phyloP scores from a whole-genome alignment of 176 grass and related monocot genomes.

The Eremochloa ophiuroides region DNA sequence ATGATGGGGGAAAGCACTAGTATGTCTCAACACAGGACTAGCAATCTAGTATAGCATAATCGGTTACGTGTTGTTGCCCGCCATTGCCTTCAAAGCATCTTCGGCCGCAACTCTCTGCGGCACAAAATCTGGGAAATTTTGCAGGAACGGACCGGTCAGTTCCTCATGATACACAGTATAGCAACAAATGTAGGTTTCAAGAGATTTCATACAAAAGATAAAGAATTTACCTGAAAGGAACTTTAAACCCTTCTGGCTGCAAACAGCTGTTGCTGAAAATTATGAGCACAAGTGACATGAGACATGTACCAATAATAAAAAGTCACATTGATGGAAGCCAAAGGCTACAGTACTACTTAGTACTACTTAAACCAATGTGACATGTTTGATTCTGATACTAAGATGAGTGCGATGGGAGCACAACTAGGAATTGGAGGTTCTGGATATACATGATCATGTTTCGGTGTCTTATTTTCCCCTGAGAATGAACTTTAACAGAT shows the following conservation, averaged over 20 bases:
- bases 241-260: slow-evolving; percentile 53
- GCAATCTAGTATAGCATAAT: neutral
- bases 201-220: neutral
- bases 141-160: neutral
- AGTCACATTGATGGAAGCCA: neutral
- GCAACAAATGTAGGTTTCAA: neutral
- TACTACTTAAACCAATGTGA: neutral
- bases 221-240: slow-evolving; percentile 69
- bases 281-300: neutral
- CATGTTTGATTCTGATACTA: neutral
- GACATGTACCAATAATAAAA: neutral
- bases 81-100: slow-evolving; percentile 47
- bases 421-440: neutral
- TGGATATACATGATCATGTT: neutral
- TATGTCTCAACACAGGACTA: neutral
- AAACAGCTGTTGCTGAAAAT: slow-evolving; percentile 64
- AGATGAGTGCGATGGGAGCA: neutral
- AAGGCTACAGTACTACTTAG: neutral
- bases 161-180: neutral
- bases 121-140: slow-evolving; percentile 56
- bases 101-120: slow-evolving; percentile 55
- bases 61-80: neutral
- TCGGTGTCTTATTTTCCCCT: neutral
- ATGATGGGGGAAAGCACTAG: neutral
- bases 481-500: neutral